Base-by-base conservation (phyloP, 495 filamentous ascomycete genomes). In the Hypomontagnella monticulosa region DNA sequence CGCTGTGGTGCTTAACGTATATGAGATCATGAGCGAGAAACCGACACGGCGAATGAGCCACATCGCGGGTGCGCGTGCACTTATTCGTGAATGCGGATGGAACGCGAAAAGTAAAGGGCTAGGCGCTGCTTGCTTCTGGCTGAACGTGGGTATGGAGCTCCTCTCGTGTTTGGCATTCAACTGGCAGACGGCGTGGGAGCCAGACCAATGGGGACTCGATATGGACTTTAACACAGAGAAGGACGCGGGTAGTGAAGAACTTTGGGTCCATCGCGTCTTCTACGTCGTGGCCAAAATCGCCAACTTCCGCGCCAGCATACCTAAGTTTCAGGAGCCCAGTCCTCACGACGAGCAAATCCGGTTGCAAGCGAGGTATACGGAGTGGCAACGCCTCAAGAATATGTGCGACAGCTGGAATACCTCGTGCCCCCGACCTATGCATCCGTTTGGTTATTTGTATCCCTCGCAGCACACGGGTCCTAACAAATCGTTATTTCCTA, bases 71-170 rank as follows among this genome's bases (percentile, higher is more conserved):
- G 91, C 93, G 12, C 84, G 93, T 46, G 92, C 93, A 3, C 80
- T 98, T 48, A 93, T 99, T 71, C 91, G 91, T 65, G 92, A 97
- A 72, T 97, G 93, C 71, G 85, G 86, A 11, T 99, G 95, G 95
- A 91, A 89, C 67, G 91, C 93, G 1, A 87, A 83, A 50, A 90
- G 90, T 20, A 82, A 81, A 3, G 92, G 93, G 3, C 84, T 97
- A 41, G 93, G 92, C 7, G 87, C 89, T 1, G 92, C 94, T 9
- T 97, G 93, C 74, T 98, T 98, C 76, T 97, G 94, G 93, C 76
- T 97, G 14, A 97, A 96, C 69, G 87, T 96, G 11, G 87, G 89
- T 12, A 90, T 96, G 87, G 95, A 99, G 72, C 78, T 98, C 10
- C 82, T 97, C 18, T 91, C 86, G 63, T 97, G 93, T 75, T 77